These are phyloP conservation scores for Sarocladium strictum DNA, from an alignment of 2,329 filamentous ascomycete genomes.

Conservation along the genomic window DNA sequence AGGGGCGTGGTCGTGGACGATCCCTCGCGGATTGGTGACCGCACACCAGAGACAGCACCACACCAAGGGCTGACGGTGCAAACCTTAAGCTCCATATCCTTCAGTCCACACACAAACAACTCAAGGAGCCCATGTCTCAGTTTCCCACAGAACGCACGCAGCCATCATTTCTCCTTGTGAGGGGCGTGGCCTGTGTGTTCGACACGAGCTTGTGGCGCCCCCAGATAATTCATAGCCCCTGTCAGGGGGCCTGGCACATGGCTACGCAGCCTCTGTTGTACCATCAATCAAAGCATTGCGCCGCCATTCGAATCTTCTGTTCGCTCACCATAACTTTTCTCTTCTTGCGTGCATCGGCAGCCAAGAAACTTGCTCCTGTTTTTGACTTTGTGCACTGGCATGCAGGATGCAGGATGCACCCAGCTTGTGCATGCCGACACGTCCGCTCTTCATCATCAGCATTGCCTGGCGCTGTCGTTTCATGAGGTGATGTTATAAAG, in stretches of 20 bases:
- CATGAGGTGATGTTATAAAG: not conserved
- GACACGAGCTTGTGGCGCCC: not conserved
- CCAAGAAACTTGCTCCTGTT: not conserved
- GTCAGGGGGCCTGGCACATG: not conserved
- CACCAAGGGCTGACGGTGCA: not conserved
- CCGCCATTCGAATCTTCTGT: not conserved
- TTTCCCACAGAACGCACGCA: not conserved
- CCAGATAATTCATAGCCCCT: slow-evolving; percentile 1
- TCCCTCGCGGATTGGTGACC: slow-evolving; percentile 3
- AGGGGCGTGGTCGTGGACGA: not conserved
- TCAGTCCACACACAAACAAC: not conserved
- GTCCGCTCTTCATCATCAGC: not conserved
- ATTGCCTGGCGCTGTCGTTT: not conserved
- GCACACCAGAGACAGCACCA: slow-evolving; percentile 1
- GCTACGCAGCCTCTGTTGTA: not conserved
- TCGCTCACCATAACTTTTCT: not conserved
- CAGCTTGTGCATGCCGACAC: too few species aligned
- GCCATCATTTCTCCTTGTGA: not conserved
- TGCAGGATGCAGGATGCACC: too few species aligned
- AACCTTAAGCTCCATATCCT: slow-evolving; percentile 2
- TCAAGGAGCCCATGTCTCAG: not conserved
- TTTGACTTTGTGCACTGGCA: too few species aligned
- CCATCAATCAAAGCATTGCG: not conserved
- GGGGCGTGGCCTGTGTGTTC: not conserved
- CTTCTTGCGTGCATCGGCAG: not conserved